Base-by-base conservation (phyloP, 768 basidiomycete species). In the Phanerodontia chrysosporium region DNA sequence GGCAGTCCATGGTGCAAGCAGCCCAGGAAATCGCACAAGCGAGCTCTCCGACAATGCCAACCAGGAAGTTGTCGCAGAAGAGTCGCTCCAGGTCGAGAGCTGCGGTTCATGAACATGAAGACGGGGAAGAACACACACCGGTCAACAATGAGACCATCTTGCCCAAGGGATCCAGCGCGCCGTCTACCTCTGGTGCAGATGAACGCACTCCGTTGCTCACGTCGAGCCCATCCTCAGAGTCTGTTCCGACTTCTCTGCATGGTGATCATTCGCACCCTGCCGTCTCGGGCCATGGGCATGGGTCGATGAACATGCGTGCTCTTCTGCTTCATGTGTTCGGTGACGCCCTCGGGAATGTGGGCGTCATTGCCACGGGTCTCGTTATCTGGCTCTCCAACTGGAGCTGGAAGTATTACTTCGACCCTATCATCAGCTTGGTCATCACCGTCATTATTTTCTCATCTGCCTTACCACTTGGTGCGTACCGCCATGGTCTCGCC, bases 281-380 rank as follows among this genome's bases (percentile, higher is more conserved):
- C 35, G 36, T 60, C 24, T 18, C 21, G 59, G 62, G 59, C 55
- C 75, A 81, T 69, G 63, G 74, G 22, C 84, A 86, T 66, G 73
- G 75, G 0, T 92, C 88, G 0, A 98, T 99, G 97, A 99, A 98
- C 74, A 98, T 98, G 95, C 89, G 79, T n/a, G 97, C 95, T 29
- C 80, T 99, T 1, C 78, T 98, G 30, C 74, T 99, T 28, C 97
- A 99, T 72, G 97, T 98, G 39, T 72, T 99, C 46, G 96, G 96
- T 32, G 96, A 99, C 76, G 96, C 96, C 57, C 82, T 99, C 25
- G 97, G 97, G 51, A 98, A 99, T 72, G 91, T 98, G 61, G 97
- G 97, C 54, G 97, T 99, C 62, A 97, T 99, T 60, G 86, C 89
- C 35, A 92, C 95, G 3, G 97, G 97, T 58, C 83, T 98, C 12